phyloP scores from a whole-genome alignment of 2,329 filamentous ascomycete genomes.

The Phaeosphaeria sp. region DNA sequence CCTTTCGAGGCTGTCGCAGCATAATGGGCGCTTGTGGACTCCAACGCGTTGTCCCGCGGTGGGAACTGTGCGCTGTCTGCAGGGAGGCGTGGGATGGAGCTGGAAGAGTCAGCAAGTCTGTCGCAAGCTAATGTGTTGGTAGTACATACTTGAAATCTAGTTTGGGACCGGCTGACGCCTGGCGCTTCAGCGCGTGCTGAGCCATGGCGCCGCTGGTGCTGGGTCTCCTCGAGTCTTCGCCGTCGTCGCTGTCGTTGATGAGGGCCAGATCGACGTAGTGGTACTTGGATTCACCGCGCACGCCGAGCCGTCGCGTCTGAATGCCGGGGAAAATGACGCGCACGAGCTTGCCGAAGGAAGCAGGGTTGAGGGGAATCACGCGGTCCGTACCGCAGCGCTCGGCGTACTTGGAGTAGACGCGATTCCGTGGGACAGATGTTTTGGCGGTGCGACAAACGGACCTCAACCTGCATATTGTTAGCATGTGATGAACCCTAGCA shows the following conservation, averaged over 20 bases:
- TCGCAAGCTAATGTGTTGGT: background rate
- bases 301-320: conserved; percentile 88
- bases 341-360: conserved; percentile 96
- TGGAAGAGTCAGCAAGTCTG: conserved; percentile 25
- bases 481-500: conserved; percentile 12
- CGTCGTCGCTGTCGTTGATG: conserved; percentile 52
- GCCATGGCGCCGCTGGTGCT: conserved; percentile 22
- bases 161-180: conserved; percentile 39
- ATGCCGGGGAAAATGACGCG: conserved; percentile 95
- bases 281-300: conserved; percentile 97
- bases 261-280: conserved; percentile 74
- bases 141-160: conserved; percentile 45
- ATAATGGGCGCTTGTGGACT: conserved; percentile 36
- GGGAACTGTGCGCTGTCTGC: conserved; percentile 59
- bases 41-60: conserved; percentile 32
- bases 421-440: conserved; percentile 86
- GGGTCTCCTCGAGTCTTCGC: conserved; percentile 27
- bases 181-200: conserved; percentile 37
- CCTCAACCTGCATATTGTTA: conserved; percentile 67
- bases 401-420: conserved; percentile 95
- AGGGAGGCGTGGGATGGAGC: conserved; percentile 54
- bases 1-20: conserved; percentile 52
- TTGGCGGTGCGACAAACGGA: conserved; percentile 74
- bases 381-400: conserved; percentile 90
- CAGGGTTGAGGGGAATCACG: conserved; percentile 93